Conservation (phyloP, 139 green algal species). For the Chlorella sp. region DNA sequence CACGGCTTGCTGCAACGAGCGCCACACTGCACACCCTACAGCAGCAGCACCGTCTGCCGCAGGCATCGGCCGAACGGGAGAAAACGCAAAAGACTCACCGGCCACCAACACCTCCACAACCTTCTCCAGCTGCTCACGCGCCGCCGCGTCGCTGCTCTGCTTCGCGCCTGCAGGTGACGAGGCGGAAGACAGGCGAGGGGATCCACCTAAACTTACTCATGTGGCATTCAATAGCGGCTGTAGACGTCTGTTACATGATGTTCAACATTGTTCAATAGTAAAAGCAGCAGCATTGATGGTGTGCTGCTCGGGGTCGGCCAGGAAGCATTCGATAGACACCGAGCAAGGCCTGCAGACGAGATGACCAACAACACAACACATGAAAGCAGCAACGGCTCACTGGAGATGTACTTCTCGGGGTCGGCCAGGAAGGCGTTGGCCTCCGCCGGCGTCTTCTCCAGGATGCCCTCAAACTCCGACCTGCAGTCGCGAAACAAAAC, state of each 20-base stretch:
- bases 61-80: no score
- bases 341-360: background rate
- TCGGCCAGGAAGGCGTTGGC: slow-evolving; percentile 91
- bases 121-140: slow-evolving; percentile 86
- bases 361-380: background rate
- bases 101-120: slow-evolving; percentile 85
- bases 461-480: slow-evolving; percentile 96
- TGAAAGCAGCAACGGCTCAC: background rate
- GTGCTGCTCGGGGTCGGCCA: background rate
- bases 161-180: slow-evolving; percentile 34
- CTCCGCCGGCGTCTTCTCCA: slow-evolving; percentile 92
- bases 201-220: no score
- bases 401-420: slow-evolving; percentile 75
- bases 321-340: no score
- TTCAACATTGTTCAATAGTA: no score
- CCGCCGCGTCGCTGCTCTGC: slow-evolving; percentile 68
- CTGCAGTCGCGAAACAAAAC: no score
- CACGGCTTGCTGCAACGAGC: background rate
- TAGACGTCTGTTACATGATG: no score
- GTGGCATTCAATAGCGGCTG: no score
- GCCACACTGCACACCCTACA: background rate
- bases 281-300: no score
- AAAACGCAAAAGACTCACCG: background rate
- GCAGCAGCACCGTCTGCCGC: no score
- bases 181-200: background rate